A percentile compares a stretch with the other conserved stretches of the same genome.
phyloP scores from a whole-genome alignment of 352 stramenopile genomes.

The Discostella stelligera region DNA sequence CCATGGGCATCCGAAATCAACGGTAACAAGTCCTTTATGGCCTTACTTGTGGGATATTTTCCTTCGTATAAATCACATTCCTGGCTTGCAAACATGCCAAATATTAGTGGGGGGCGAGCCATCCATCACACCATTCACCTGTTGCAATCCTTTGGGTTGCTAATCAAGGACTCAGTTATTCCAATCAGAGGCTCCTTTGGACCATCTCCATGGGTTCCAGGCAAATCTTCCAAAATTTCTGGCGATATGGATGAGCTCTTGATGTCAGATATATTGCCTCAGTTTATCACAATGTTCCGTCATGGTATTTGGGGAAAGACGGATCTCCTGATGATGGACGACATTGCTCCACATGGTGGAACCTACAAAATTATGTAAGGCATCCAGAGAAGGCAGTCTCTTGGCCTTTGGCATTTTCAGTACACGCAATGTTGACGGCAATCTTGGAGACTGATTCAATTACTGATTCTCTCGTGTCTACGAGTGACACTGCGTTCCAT shows the following conservation, averaged over 20 bases:
- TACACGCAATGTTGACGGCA: constrained; percentile 57
- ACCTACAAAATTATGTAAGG: constrained; percentile 36
- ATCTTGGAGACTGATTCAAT: constrained; percentile 35
- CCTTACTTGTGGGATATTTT: too few species aligned
- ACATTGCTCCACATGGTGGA: constrained; percentile 45
- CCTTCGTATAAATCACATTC: constrained; percentile 6
- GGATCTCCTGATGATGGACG: constrained; percentile 26
- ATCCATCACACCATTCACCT: constrained; percentile 57
- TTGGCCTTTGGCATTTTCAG: constrained; percentile 52
- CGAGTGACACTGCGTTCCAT: not conserved
- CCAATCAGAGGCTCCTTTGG: constrained; percentile 14
- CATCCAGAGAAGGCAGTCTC: constrained; percentile 43
- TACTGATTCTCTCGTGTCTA: not conserved
- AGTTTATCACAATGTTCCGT: constrained; percentile 40
- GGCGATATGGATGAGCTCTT: constrained; percentile 57
- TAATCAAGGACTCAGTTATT: constrained; percentile 15
- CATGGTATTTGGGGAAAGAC: constrained; percentile 32
- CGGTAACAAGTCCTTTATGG: too few species aligned
- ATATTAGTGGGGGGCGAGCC: constrained; percentile 42
- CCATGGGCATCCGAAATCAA: not conserved
- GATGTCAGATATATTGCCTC: constrained; percentile 50
- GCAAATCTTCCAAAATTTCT: constrained; percentile 25
- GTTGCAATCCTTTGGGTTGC: constrained; percentile 41
- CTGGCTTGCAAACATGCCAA: constrained; percentile 38
- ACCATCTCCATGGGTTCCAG: constrained; percentile 14